phyloP scores from a whole-genome alignment of 371 early-diverging fungal genomes.

The Mortierella sp. region DNA sequence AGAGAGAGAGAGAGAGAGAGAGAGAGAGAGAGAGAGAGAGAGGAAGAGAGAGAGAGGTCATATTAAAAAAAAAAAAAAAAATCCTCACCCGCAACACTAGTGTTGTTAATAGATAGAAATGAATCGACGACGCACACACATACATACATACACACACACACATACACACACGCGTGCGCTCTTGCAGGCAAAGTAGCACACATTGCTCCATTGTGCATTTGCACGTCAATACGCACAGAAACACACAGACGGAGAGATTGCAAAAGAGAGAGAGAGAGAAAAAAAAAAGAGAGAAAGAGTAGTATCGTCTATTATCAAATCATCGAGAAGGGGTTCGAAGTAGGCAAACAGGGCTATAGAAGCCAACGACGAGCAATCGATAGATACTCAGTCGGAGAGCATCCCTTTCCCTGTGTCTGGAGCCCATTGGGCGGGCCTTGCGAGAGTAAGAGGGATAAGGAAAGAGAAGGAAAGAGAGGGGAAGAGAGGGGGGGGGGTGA shows the following conservation, averaged over 20 bases:
- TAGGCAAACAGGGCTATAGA: not conserved
- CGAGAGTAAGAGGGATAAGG: not conserved
- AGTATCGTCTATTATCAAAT: not conserved
- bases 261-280: slow-evolving; percentile 1
- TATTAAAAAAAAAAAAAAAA: too few relatives aligned
- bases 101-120: too few relatives aligned
- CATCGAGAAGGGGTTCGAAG: not conserved
- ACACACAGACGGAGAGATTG: not conserved
- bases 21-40: too few relatives aligned
- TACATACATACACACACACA: too few relatives aligned
- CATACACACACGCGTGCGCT: too few relatives aligned
- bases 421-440: too few relatives aligned
- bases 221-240: not conserved
- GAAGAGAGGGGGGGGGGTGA: not conserved
- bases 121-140: too few relatives aligned
- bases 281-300: not conserved
- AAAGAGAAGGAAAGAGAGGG: not conserved
- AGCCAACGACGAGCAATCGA: not conserved
- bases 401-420: too few relatives aligned
- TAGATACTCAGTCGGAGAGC: too few relatives aligned
- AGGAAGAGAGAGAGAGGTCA: too few relatives aligned
- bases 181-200: not conserved
- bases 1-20: too few relatives aligned
- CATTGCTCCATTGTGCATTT: slow-evolving; percentile 1
- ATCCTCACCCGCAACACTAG: too few relatives aligned